Evolutionary conservation across 2,329 filamentous ascomycete genomes (phyloP), one percentile per base, ranked within the genome.

Genomic region (Aspergillus pseudoviridinutans): DNA sequence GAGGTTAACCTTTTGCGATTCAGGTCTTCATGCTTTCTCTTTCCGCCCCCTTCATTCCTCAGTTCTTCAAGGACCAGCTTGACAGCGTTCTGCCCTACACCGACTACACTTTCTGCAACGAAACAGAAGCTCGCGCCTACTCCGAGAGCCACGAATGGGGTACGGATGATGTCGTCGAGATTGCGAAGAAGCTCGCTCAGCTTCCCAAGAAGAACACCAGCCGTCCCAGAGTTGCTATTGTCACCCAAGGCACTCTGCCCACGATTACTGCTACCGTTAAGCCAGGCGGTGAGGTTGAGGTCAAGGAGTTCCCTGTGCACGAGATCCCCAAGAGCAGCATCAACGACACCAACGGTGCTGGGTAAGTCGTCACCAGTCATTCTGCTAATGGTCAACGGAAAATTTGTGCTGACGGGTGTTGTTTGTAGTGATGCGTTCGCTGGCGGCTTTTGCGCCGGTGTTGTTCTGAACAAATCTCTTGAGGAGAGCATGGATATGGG

Each of bases 51-150:
- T 99, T 99, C 82, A 96, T 99, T 71, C 82, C 89, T 42, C 89
- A 96, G 74, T 96, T 97, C 84, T 99, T 97, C 88, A 97, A 97
- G 83, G 92, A 97, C 51, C 89, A 87, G 64, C 85, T 99, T 50
- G 91, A 96, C 77, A 87, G 87, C 68, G 88, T 90, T 55, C 82
- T 91, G 54, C 89, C 90, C 29, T 97, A 96, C 85, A 95, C 92
- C 83, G 92, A 97, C 80, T 95, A 93, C 78, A 82, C 97, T 61
- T 90, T 99, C 75, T 93, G 92, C 72, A 99, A 99, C 80, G 94
- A 99, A 86, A 90, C 90, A 64, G 94, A 99, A 81, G 93, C 92
- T 51, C 85, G 87, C 66, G 83, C 92, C 57, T 99, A 93, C 78
- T 90, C 92, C 64, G 87, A 92, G 75, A 87, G 87, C 58, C 92